Conservation (phyloP, 768 basidiomycete genomes). For the Candolleomyces aberdarensis region DNA sequence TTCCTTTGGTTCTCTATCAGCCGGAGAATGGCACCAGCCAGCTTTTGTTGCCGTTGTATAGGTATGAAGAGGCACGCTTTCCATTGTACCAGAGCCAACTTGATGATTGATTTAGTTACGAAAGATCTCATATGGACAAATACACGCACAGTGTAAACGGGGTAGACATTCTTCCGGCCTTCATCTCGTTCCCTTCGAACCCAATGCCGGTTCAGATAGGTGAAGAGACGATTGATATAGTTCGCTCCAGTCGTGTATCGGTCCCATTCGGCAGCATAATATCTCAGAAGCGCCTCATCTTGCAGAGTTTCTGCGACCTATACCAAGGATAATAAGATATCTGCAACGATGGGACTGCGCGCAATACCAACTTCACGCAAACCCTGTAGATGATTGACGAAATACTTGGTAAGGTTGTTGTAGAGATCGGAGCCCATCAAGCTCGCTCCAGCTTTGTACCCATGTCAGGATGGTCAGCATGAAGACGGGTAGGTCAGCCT, state of each 20-base stretch:
- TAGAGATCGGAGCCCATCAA: constrained; percentile 98
- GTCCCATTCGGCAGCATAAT: constrained; percentile 93
- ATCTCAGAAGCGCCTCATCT: constrained; percentile 85
- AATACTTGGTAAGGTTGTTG: constrained; percentile 90
- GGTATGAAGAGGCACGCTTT: constrained; percentile 86
- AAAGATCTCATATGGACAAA: neutral
- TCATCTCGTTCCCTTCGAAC: constrained; percentile 98
- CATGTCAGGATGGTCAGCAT: constrained; percentile 18
- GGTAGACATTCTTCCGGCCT: constrained; percentile 91
- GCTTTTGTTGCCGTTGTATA: constrained; percentile 77
- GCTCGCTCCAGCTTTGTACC: constrained; percentile 74
- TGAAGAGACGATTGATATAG: constrained; percentile 96
- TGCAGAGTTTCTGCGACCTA: constrained; percentile 78
- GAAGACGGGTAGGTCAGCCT: constrained; percentile 21
- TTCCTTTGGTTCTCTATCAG: constrained; percentile 94
- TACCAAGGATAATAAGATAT: constrained; percentile 16
- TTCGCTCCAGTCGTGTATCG: constrained; percentile 96
- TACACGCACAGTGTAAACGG: constrained; percentile 83
- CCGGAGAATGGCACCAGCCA: constrained; percentile 83
- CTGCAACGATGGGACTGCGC: neutral
- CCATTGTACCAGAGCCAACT: constrained; percentile 97
- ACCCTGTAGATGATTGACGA: constrained; percentile 76
- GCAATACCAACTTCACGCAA: constrained; percentile 40
- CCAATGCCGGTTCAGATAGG: constrained; percentile 98
- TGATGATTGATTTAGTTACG: neutral